Base-by-base conservation (phyloP, 805 yeast species). In the Candida namnaoensis region DNA sequence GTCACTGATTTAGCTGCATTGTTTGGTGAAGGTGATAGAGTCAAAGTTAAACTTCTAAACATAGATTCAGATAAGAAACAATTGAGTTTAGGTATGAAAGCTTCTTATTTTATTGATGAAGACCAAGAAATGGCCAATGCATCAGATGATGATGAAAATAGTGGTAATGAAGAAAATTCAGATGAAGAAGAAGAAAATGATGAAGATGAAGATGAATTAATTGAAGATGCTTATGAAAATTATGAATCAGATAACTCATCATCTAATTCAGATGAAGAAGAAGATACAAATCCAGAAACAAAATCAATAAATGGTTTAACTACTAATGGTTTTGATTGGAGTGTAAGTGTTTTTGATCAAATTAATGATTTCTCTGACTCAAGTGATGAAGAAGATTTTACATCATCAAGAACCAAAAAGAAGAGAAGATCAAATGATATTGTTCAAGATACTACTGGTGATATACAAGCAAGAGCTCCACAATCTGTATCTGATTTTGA, bases 251-350 rank as follows among this genome's bases (percentile, higher is more conserved):
- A 52, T 8, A 62, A 56, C 5, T 61, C 54, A 4, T 61, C 53
- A 5, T 53, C 48, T 6, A 59, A 51, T 32, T 64, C 51, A 14
- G 63, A 59, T 7, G 65, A 52, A 10, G 49, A 45, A 7, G 58
- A 51, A 13, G 24, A 40, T n/a, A 19, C 41, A 64, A 1, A 43
- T 66, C 3, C 19, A 19, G 19, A 19, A 19, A 19, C 19, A 19
- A 19, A 19, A 19, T 19, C 19, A 19, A 3, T 19, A 24, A 66
- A 62, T 34, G 95, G 95, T 7, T 71, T 93, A 43, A 78, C 88
- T 15, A 82, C 95, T 34, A 80, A 78, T 52, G 95, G 95, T 4
- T 93, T 93, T 53, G 96, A 93, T 61, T 93, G 99, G 99, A 82
- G 95, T 37, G 95, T 95, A 3, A 80, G 86, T 35, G 79, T 87